These are phyloP conservation scores for Hymenoscyphus scutula DNA, from an alignment of 2,329 filamentous ascomycete species.

Conservation along the genomic window DNA sequence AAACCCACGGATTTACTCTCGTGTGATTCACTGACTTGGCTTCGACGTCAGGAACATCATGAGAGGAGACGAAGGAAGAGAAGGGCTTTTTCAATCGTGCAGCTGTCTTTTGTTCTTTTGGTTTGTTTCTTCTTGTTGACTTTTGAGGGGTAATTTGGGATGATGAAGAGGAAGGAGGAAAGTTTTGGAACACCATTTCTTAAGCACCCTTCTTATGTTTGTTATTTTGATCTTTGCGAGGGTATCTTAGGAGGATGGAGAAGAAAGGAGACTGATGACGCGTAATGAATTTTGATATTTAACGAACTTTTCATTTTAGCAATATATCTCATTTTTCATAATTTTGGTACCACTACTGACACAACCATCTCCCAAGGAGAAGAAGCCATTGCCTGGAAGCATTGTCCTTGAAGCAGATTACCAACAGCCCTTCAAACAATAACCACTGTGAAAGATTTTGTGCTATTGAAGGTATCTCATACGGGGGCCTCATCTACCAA, in stretches of 20 bases:
- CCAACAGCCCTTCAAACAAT: no score
- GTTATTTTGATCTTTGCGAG: no score
- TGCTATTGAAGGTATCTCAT: no score
- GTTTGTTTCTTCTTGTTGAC: no score
- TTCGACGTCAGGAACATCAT: neutral
- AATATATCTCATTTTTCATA: neutral
- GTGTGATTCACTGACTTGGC: neutral
- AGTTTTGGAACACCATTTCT: neutral
- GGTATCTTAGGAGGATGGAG: no score
- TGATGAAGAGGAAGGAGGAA: neutral
- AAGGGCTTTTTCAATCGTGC: neutral
- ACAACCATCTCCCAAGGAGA: neutral
- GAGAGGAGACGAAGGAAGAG: neutral
- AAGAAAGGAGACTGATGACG: no score
- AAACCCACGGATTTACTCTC: slow-evolving; percentile 22
- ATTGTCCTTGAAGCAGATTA: neutral
- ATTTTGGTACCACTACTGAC: neutral
- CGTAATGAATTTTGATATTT: no score
- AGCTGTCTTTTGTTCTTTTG: neutral
- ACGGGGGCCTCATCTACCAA: no score
- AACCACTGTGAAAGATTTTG: no score
- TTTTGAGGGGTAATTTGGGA: neutral
- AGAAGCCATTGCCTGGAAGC: no score
- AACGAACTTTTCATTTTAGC: neutral
- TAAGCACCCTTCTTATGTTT: neutral